Conservation (phyloP, 2,329 filamentous ascomycete species). For the Ophiosphaerella korrae region DNA sequence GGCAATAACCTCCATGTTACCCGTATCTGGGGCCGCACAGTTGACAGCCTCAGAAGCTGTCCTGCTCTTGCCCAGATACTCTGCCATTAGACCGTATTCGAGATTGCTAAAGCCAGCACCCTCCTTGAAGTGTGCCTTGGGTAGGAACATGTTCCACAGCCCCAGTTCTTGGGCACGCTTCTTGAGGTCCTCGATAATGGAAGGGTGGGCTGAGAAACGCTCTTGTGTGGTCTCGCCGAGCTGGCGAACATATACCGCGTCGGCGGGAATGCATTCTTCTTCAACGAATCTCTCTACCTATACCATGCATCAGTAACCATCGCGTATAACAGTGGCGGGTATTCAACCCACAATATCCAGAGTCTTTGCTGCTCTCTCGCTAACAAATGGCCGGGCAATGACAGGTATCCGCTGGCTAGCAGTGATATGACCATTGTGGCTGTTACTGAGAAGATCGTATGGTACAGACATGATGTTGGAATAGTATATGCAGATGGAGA, state of each 20-base stretch:
- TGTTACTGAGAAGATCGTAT: slow-evolving; percentile 41
- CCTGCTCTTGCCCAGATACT: slow-evolving; percentile 86
- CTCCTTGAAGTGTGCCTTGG: slow-evolving; percentile 93
- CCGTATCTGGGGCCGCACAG: slow-evolving; percentile 88
- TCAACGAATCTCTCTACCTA: slow-evolving; percentile 94
- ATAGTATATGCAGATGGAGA: not conserved
- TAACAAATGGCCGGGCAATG: slow-evolving; percentile 69
- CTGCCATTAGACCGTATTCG: slow-evolving; percentile 97
- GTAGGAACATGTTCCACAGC: slow-evolving; percentile 98
- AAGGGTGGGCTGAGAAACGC: slow-evolving; percentile 79
- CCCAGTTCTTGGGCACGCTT: slow-evolving; percentile 79
- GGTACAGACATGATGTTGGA: slow-evolving; percentile 37
- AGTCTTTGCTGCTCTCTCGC: slow-evolving; percentile 81
- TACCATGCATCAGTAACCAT: not conserved
- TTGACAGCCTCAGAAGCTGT: slow-evolving; percentile 77
- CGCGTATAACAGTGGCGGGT: not conserved
- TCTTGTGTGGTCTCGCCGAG: slow-evolving; percentile 71
- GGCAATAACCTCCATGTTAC: slow-evolving; percentile 93
- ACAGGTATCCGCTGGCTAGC: slow-evolving; percentile 63
- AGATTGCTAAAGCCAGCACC: slow-evolving; percentile 93
- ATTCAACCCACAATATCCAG: slow-evolving; percentile 68
- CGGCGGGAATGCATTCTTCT: slow-evolving; percentile 80
- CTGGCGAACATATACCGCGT: slow-evolving; percentile 79
- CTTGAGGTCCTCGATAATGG: slow-evolving; percentile 88
- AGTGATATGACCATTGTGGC: slow-evolving; percentile 42